Conservation (phyloP, 2,329 filamentous ascomycete species). For the Botryotinia calthae region DNA sequence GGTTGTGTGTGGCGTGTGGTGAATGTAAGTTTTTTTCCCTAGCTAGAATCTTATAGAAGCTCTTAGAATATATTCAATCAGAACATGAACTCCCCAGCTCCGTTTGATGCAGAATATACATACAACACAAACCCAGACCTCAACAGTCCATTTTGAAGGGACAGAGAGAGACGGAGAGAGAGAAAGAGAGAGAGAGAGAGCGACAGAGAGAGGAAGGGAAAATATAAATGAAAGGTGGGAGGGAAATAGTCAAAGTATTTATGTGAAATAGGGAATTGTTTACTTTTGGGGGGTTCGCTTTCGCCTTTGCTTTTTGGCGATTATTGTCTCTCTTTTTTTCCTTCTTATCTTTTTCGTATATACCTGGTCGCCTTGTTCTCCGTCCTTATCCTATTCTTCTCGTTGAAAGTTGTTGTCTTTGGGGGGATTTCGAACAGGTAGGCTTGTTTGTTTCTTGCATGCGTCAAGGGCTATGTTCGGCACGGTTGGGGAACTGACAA, state of each 20-base stretch:
- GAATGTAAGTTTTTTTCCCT: conserved; percentile 12
- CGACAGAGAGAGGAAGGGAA: neutral
- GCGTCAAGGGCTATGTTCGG: neutral
- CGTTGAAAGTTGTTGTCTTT: neutral
- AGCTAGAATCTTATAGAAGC: conserved; percentile 13
- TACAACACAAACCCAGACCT: neutral
- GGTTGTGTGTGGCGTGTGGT: conserved; percentile 7
- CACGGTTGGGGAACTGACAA: neutral
- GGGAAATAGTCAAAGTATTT: neutral
- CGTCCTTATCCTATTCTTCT: neutral
- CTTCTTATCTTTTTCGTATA: neutral
- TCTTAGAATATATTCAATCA: conserved; percentile 8
- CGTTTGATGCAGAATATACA: neutral
- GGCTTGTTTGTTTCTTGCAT: neutral
- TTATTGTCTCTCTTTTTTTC: neutral
- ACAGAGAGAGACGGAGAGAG: neutral
- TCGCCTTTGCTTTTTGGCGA: neutral
- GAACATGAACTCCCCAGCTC: neutral
- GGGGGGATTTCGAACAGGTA: neutral
- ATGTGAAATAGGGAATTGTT: neutral
- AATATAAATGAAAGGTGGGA: too few relatives aligned
- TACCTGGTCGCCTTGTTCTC: neutral
- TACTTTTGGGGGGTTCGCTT: neutral
- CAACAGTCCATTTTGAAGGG: neutral
- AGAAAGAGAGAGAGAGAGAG: too few relatives aligned